These are phyloP conservation scores for Fusarium tupiense DNA, from an alignment of 2,329 filamentous ascomycete species.

Conservation along the genomic window DNA sequence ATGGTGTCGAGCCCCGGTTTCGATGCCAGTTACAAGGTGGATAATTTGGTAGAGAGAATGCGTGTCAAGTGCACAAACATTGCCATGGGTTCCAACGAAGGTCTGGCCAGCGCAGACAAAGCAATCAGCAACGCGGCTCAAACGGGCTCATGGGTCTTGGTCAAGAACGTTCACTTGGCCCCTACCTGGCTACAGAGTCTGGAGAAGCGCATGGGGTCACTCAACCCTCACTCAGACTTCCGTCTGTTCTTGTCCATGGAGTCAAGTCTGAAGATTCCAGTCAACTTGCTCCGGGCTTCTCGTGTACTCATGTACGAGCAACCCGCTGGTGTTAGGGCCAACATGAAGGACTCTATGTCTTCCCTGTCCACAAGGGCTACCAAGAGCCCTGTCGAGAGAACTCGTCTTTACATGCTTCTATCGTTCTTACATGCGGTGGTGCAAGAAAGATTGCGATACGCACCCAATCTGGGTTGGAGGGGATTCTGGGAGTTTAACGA, in stretches of 20 bases:
- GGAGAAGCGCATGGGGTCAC: conserved; percentile 94
- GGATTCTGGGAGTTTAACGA: conserved; percentile 99
- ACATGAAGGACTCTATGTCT: conserved; percentile 97
- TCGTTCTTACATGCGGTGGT: conserved; percentile 96
- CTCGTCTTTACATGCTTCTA: conserved; percentile 87
- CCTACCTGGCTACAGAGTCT: conserved; percentile 96
- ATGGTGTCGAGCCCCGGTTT: conserved; percentile 96
- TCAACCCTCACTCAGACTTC: conserved; percentile 94
- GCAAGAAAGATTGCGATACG: conserved; percentile 93
- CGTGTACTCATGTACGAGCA: conserved; percentile 98
- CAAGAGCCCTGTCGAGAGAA: conserved; percentile 90
- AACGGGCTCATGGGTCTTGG: conserved; percentile 91
- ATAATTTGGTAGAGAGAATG: conserved; percentile 87
- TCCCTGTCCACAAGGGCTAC: conserved; percentile 79
- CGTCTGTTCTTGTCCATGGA: conserved; percentile 98
- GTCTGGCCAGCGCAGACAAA: conserved; percentile 91
- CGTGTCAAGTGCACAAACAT: conserved; percentile 91
- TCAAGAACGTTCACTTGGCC: conserved; percentile 98
- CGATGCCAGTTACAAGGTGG: conserved; percentile 99
- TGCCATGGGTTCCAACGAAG: conserved; percentile 98
- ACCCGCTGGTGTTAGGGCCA: conserved; percentile 93
- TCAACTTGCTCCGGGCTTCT: conserved; percentile 92
- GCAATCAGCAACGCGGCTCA: conserved; percentile 93
- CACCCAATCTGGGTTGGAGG: conserved; percentile 94
- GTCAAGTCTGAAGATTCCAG: conserved; percentile 93